These are phyloP conservation scores for Scedosporium apiospermum DNA, from an alignment of 2,329 filamentous ascomycete genomes.

Conservation along the genomic window DNA sequence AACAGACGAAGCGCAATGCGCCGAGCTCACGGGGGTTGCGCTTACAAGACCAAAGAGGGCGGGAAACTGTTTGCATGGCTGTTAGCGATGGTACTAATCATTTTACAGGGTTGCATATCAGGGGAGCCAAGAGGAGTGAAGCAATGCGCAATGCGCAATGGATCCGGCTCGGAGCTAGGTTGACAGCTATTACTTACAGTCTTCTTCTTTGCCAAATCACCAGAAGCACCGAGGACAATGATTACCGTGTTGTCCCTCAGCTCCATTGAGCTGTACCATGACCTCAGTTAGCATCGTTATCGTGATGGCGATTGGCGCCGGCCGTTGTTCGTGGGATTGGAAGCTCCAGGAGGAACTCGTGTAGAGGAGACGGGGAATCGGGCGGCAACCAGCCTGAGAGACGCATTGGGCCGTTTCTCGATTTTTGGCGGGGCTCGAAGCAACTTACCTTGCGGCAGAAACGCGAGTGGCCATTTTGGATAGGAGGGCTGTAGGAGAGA, in stretches of 20 bases:
- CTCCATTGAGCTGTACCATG: conserved; percentile 62
- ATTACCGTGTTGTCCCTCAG: conserved; percentile 98
- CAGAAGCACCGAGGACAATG: conserved; percentile 91
- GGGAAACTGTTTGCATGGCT: conserved; percentile 59
- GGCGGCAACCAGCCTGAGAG: background rate
- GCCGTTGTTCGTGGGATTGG: background rate
- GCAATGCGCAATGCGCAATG: too few species aligned
- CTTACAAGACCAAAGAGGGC: conserved; percentile 94
- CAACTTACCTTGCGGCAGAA: background rate
- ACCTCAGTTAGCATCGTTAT: background rate
- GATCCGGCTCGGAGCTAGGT: background rate
- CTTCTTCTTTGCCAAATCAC: conserved; percentile 99
- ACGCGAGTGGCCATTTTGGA: background rate
- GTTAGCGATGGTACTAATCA: conserved; percentile 2
- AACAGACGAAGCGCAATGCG: background rate
- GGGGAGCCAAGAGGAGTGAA: too few species aligned
- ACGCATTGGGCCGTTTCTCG: background rate
- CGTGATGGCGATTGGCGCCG: background rate
- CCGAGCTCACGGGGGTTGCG: background rate
- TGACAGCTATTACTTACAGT: conserved; percentile 51
- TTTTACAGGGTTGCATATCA: background rate
- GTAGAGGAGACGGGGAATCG: background rate
- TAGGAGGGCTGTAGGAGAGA: background rate
- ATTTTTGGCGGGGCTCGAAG: background rate
- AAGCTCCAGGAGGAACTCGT: background rate